Base-by-base conservation (phyloP, 2,329 filamentous ascomycete species). In the Stromatinia cepivora region DNA sequence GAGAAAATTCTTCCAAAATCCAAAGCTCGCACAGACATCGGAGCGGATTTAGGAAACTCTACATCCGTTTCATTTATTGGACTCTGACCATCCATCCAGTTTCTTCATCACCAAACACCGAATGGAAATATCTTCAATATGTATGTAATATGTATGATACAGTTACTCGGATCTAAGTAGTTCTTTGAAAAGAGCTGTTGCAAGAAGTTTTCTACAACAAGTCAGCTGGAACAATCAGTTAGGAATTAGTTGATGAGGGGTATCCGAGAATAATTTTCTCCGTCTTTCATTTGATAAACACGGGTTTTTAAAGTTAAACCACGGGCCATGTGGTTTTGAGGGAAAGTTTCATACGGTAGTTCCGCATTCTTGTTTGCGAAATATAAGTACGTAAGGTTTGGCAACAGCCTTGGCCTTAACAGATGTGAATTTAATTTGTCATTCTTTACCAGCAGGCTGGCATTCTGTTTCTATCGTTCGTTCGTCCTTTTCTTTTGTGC, bases 21-120 rank as follows among this genome's bases (percentile, higher is more conserved):
- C 56, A 58, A 36, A 17, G n/a, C 22, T 62, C 28, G 58, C 58
- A 62, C 58, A 45, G 58, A 62, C 58, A 62, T 48, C 13, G 17
- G 42, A 62, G 42, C 36, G 56, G 56, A 58, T 13, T 34, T 17
- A 36, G 31, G 54, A 57, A 57, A 58, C 42, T 45, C 48, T 48
- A 31, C 58, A 34, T 34, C 42, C 28, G 58, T 62, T 62, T 62
- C 58, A 48, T 48, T 45, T 48, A 62, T 62, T 62, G 58, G 58
- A 42, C 58, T 62, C 45, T 62, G 58, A 62, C 58, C 58, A 62
- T 62, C 56, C 13, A 48, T 62, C 53, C 20, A 36, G 13, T 57
- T 20, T 36, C 31, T 57, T 39, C 31, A 57, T 39, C 31, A n/a
- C 20, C 20, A 57, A 57, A 57, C 36, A 57, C 36, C n/a, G 54